Conservation (phyloP, 495 filamentous ascomycete species). For the Xanthoparmelia taractica region DNA sequence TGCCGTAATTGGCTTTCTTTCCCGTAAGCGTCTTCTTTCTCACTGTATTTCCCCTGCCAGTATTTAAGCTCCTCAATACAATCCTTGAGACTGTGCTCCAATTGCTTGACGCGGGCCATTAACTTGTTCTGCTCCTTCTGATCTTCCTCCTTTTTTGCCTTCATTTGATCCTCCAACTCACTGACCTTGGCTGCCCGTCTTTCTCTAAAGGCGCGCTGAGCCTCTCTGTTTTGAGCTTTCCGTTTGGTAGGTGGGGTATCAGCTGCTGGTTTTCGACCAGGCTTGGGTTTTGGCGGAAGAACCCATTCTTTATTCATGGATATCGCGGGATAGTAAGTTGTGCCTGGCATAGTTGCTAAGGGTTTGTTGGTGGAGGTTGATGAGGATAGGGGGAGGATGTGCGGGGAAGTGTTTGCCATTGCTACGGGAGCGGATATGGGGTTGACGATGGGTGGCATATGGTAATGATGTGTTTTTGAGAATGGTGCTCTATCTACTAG, state of each 20-base stretch:
- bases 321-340: slow-evolving; percentile 21
- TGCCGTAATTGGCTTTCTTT: slow-evolving; percentile 40
- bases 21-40: slow-evolving; percentile 18
- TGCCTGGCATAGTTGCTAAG: slow-evolving; percentile 20
- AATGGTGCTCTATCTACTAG: neutral
- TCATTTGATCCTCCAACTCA: slow-evolving; percentile 78
- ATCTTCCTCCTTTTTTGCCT: slow-evolving; percentile 51
- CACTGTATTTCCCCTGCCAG: slow-evolving; percentile 16
- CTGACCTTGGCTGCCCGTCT: slow-evolving; percentile 73
- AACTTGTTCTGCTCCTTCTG: slow-evolving; percentile 39
- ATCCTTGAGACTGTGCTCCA: slow-evolving; percentile 39
- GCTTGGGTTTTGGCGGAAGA: slow-evolving; percentile 79
- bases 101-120: slow-evolving; percentile 39
- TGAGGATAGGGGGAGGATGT: slow-evolving; percentile 29
- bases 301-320: slow-evolving; percentile 80
- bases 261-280: slow-evolving; percentile 86
- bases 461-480: neutral
- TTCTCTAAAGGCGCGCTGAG: slow-evolving; percentile 87
- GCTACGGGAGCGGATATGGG: neutral
- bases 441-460: neutral
- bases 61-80: slow-evolving; percentile 16
- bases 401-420: slow-evolving; percentile 14
- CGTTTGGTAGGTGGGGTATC: slow-evolving; percentile 87
- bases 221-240: slow-evolving; percentile 89
- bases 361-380: slow-evolving; percentile 28